Evolutionary conservation across 2,329 filamentous ascomycete genomes (phyloP).

Genomic region (Botrytis aclada): DNA sequence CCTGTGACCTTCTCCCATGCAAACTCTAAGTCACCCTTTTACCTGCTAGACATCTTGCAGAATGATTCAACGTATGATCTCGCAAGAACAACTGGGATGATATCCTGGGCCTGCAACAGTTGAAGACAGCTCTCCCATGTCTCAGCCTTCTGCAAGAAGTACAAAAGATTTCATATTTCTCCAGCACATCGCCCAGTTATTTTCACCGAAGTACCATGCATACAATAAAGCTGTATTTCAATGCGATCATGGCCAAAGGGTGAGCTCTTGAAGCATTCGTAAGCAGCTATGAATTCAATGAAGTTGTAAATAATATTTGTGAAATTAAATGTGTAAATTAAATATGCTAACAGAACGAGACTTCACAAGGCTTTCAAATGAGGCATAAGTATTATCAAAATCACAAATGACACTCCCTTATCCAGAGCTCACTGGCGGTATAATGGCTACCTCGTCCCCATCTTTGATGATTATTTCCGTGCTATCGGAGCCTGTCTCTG

Average conservation of each 20-base stretch:
- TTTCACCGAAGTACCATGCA: not conserved
- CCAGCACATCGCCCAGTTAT: not conserved
- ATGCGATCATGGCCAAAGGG: too few species aligned
- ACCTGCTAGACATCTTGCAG: not conserved
- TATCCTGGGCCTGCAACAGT: not conserved
- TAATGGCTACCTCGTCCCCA: conserved; percentile 82
- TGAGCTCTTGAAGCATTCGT: not conserved
- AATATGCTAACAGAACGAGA: not conserved
- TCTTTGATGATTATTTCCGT: conserved; percentile 55
- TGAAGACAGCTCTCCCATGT: not conserved
- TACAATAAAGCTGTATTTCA: not conserved
- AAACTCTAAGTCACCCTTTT: not conserved
- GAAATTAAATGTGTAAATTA: not conserved
- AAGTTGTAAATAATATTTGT: not conserved
- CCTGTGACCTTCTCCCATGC: not conserved
- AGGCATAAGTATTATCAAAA: not conserved
- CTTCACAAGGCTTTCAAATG: not conserved
- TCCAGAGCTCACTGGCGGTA: conserved; percentile 84
- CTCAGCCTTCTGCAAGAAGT: not conserved
- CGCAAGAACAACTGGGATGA: not conserved
- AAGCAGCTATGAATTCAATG: not conserved
- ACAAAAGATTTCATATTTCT: not conserved
- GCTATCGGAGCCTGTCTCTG: conserved; percentile 42
- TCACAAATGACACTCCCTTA: conserved; percentile 41
- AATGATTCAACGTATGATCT: not conserved